phyloP scores from a whole-genome alignment of 495 filamentous ascomycete species.

The Clavariopsis aquatica region DNA sequence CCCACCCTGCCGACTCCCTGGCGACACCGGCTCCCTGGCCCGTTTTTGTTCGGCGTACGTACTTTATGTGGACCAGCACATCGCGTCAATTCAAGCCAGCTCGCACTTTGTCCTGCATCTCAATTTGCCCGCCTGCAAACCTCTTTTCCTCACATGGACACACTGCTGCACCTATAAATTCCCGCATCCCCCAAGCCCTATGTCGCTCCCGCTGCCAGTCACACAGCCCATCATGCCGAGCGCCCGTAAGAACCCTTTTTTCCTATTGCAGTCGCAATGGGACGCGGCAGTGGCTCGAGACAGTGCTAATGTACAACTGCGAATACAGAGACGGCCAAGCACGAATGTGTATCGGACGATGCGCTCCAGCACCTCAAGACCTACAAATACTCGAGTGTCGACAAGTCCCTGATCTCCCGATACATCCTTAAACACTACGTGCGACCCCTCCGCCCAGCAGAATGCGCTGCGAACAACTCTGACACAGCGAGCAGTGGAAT shows the following conservation, averaged over 20 bases:
- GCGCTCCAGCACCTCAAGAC: conserved; percentile 79
- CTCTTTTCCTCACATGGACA: conserved; percentile 10
- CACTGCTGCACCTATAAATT: conserved; percentile 15
- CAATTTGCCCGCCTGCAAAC: conserved; percentile 19
- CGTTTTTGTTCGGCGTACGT: not conserved
- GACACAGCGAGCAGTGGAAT: conserved; percentile 73
- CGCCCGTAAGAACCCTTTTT: conserved; percentile 26
- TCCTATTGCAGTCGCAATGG: not conserved
- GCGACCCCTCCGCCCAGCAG: conserved; percentile 45
- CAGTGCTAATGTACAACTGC: conserved; percentile 10
- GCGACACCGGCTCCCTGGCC: not conserved
- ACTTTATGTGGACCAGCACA: not conserved
- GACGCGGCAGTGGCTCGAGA: not conserved
- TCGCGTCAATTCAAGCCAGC: conserved; percentile 1
- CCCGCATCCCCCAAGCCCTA: conserved; percentile 4
- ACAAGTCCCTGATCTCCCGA: conserved; percentile 91
- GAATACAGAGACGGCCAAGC: conserved; percentile 46
- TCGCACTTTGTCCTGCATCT: conserved; percentile 1
- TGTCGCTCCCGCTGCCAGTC: conserved; percentile 31
- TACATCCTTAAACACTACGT: conserved; percentile 96
- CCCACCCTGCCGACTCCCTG: not conserved
- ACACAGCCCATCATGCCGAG: conserved; percentile 35
- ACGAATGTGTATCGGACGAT: conserved; percentile 68
- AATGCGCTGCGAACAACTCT: conserved; percentile 12
- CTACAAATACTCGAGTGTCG: conserved; percentile 96